phyloP scores from a whole-genome alignment of 2,329 filamentous ascomycete species.

The Fusarium sp. region DNA sequence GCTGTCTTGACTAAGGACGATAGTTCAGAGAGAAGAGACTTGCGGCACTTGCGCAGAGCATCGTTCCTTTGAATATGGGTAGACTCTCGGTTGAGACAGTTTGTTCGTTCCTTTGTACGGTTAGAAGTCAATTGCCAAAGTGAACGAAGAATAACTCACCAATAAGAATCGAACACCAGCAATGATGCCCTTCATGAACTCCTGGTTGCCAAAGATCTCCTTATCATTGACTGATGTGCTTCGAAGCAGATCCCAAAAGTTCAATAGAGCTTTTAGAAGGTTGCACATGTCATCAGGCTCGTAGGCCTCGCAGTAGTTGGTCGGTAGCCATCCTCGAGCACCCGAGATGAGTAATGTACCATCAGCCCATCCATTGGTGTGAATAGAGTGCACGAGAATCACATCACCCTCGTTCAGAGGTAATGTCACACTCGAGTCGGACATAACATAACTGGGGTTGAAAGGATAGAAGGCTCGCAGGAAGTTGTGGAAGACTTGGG shows the following conservation, averaged over 20 bases:
- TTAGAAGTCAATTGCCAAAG: background rate
- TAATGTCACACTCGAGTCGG: constrained; percentile 87
- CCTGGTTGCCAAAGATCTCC: constrained; percentile 86
- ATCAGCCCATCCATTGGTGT: constrained; percentile 98
- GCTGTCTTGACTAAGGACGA: constrained; percentile 89
- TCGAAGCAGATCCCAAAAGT: constrained; percentile 91
- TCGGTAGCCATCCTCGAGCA: constrained; percentile 92
- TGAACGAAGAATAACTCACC: constrained; percentile 63
- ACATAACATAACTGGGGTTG: constrained; percentile 78
- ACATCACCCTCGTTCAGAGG: constrained; percentile 91
- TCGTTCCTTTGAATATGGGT: constrained; percentile 78
- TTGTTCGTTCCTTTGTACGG: constrained; percentile 76
- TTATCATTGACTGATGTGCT: constrained; percentile 79
- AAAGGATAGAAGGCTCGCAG: constrained; percentile 94
- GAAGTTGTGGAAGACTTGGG: constrained; percentile 89
- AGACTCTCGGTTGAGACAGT: constrained; percentile 87
- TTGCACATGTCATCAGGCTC: constrained; percentile 87
- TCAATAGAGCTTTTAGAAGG: constrained; percentile 84
- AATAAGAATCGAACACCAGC: constrained; percentile 90
- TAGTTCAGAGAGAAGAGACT: constrained; percentile 87
- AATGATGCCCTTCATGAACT: constrained; percentile 93
- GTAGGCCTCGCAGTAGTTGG: constrained; percentile 97
- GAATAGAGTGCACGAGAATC: constrained; percentile 93
- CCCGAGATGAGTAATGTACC: constrained; percentile 89
- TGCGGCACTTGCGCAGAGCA: constrained; percentile 80